Percentiles rank a stretch among this genome's conserved stretches.
Conservation (phyloP, 495 filamentous ascomycete species). For the Penicillium dipodomyicola region DNA sequence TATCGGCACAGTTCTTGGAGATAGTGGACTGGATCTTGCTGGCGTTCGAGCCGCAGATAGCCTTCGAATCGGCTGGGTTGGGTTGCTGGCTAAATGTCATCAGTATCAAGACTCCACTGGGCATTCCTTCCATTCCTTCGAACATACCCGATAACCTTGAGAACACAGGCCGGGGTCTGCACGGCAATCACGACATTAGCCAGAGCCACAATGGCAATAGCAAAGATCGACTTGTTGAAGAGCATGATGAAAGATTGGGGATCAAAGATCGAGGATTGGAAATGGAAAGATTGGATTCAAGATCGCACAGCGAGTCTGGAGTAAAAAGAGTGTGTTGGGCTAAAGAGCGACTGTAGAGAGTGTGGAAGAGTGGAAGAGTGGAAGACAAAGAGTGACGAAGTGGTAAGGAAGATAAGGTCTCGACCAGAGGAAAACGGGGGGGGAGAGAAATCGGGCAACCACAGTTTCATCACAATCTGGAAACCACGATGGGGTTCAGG, state of each 20-base stretch:
- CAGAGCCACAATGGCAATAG: slow-evolving; percentile 36
- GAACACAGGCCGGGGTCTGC: slow-evolving; percentile 36
- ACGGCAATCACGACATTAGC: slow-evolving; percentile 29
- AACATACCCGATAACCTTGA: slow-evolving; percentile 39
- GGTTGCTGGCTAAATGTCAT: slow-evolving; percentile 16
- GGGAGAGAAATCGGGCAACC: slow-evolving; percentile 6
- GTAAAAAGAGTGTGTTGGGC: slow-evolving; percentile 22
- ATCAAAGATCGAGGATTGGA: not conserved
- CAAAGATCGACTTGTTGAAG: slow-evolving; percentile 38
- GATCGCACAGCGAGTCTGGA: slow-evolving; percentile 31
- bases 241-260: slow-evolving; percentile 31
- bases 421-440: slow-evolving; percentile 4
- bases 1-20: slow-evolving; percentile 28
- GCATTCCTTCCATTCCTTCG: slow-evolving; percentile 3
- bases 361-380: slow-evolving; percentile 22
- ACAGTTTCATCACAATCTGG: slow-evolving; percentile 20
- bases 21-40: slow-evolving; percentile 33
- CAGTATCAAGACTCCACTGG: not conserved
- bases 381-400: slow-evolving; percentile 30
- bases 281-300: slow-evolving; percentile 11
- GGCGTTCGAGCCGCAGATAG: slow-evolving; percentile 31
- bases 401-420: slow-evolving; percentile 16
- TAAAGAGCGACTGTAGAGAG: slow-evolving; percentile 30
- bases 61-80: slow-evolving; percentile 32
- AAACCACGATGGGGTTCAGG: slow-evolving; percentile 17